phyloP scores from a whole-genome alignment of 2,329 filamentous ascomycete genomes.

The Curvularia spicifera region DNA sequence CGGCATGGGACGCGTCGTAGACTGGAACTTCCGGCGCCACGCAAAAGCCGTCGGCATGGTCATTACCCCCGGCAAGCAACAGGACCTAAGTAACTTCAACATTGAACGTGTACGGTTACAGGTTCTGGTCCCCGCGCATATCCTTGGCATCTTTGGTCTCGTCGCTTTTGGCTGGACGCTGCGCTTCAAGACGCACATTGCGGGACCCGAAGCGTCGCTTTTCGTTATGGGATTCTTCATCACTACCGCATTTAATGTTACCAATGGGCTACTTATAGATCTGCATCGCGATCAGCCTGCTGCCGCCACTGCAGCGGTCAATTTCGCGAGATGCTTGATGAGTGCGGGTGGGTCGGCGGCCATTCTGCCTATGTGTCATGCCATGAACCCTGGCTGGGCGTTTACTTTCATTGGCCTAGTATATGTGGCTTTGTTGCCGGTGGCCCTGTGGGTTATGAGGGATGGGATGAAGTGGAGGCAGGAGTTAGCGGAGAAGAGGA shows the following conservation, averaged over 20 bases:
- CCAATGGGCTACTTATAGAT: conserved; percentile 56
- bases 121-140: conserved; percentile 48
- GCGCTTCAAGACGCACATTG: conserved; percentile 47
- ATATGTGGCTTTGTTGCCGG: conserved; percentile 33
- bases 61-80: conserved; percentile 65
- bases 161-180: conserved; percentile 54
- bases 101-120: conserved; percentile 56
- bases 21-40: conserved; percentile 75
- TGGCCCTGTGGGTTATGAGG: conserved; percentile 42
- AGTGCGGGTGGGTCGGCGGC: conserved; percentile 47
- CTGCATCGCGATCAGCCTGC: conserved; percentile 50
- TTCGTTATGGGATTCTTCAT: conserved; percentile 61
- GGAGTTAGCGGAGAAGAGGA: conserved; percentile 27
- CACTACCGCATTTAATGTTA: conserved; percentile 58
- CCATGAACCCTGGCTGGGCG: conserved; percentile 54
- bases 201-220: conserved; percentile 57
- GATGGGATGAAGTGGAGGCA: conserved; percentile 42
- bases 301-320: conserved; percentile 51
- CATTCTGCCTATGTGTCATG: conserved; percentile 52
- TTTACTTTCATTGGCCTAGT: conserved; percentile 53
- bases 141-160: conserved; percentile 40
- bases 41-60: conserved; percentile 66
- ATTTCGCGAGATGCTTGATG: conserved; percentile 48
- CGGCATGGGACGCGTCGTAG: conserved; percentile 56
- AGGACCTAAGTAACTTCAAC: conserved; percentile 59